phyloP scores from a whole-genome alignment of 2,329 filamentous ascomycete genomes.

The Arthroderma sp. region DNA sequence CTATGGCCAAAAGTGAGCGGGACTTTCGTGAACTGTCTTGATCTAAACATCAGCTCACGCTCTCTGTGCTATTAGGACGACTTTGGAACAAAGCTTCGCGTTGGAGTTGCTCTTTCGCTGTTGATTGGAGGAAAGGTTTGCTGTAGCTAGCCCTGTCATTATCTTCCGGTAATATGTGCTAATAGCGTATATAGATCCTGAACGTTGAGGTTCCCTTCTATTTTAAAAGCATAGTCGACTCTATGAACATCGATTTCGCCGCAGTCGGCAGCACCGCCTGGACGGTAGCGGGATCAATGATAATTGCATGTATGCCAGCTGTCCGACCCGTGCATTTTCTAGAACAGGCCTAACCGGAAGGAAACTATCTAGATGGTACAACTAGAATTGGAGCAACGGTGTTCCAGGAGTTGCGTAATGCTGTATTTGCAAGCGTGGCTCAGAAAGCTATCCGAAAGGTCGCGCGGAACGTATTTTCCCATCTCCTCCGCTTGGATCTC shows the following conservation, averaged over 20 bases:
- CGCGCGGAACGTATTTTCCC: slow-evolving; percentile 82
- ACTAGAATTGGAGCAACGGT: slow-evolving; percentile 78
- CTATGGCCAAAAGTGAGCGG: slow-evolving; percentile 67
- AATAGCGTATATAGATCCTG: slow-evolving; percentile 42
- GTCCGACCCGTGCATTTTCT: not conserved
- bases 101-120: slow-evolving; percentile 69
- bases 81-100: slow-evolving; percentile 67
- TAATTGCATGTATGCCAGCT: slow-evolving; percentile 58
- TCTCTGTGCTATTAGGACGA: slow-evolving; percentile 41
- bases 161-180: slow-evolving; percentile 5
- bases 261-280: slow-evolving; percentile 75
- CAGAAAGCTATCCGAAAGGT: slow-evolving; percentile 92
- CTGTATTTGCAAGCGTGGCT: slow-evolving; percentile 89
- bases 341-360: not conserved
- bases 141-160: not conserved
- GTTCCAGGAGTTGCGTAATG: slow-evolving; percentile 89
- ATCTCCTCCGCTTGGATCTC: slow-evolving; percentile 75
- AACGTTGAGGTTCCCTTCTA: slow-evolving; percentile 99
- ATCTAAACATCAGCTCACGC: not conserved
- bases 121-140: slow-evolving; percentile 73
- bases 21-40: not conserved
- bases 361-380: slow-evolving; percentile 48
- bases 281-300: slow-evolving; percentile 81
- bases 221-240: slow-evolving; percentile 95
- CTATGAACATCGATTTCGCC: slow-evolving; percentile 93